Evolutionary conservation across 2,329 filamentous ascomycete genomes (phyloP).

Genomic region (Raffaelea ambrosiae): DNA sequence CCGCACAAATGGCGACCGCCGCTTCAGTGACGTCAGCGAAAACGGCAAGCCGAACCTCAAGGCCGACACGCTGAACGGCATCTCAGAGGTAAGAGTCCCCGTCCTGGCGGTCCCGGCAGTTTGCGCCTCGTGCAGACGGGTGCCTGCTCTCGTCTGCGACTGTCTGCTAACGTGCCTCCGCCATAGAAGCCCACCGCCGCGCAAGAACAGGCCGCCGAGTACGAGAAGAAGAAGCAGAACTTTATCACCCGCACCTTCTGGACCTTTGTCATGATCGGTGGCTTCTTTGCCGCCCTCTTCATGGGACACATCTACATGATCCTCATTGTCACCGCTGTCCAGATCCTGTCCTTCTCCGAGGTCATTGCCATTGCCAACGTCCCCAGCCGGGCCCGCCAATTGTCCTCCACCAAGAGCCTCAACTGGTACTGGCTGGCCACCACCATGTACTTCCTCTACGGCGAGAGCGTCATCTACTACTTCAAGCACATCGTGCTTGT

Average conservation of each 20-base stretch:
- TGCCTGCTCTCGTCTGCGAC: no score
- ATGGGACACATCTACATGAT: constrained; percentile 98
- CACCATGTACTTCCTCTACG: constrained; percentile 98
- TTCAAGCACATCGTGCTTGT: constrained; percentile 98
- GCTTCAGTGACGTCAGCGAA: constrained; percentile 51
- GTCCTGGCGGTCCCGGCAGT: no score
- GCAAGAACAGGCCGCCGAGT: constrained; percentile 51
- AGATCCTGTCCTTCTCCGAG: constrained; percentile 98
- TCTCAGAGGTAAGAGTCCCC: constrained; percentile 24
- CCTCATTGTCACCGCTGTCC: constrained; percentile 81
- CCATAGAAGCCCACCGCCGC: constrained; percentile 30
- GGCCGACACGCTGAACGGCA: constrained; percentile 24
- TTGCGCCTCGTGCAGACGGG: no score
- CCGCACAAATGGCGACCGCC: constrained; percentile 47
- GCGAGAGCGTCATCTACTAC: constrained; percentile 98
- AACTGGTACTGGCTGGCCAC: constrained; percentile 99
- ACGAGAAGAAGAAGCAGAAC: constrained; percentile 97
- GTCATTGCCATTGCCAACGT: constrained; percentile 97
- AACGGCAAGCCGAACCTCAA: constrained; percentile 19
- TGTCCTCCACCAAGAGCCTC: constrained; percentile 89
- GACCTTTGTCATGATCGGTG: constrained; percentile 94
- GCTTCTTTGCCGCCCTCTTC: constrained; percentile 88
- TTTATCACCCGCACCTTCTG: constrained; percentile 96
- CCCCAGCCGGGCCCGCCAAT: constrained; percentile 78
- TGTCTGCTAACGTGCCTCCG: not conserved